Evolutionary conservation across 169 alveolate genomes (phyloP).

Genomic region (Cryptosporidium viatorum): DNA sequence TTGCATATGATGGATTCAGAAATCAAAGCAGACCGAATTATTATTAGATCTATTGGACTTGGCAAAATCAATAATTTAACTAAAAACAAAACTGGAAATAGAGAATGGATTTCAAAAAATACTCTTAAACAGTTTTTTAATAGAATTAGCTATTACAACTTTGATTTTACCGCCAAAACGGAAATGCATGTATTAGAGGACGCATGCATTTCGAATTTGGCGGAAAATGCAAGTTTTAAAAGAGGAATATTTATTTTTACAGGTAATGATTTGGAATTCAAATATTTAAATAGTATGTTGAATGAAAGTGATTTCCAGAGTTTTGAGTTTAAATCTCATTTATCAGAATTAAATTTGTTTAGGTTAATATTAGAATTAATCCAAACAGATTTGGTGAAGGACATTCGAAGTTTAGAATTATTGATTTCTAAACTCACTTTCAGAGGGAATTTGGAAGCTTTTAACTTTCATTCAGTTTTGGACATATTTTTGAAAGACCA

Average conservation of each 20-base stretch:
- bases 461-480: not conserved
- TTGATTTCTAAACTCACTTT: slow-evolving; percentile 3
- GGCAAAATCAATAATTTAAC: slow-evolving; percentile 24
- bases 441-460: not conserved
- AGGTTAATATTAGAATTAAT: slow-evolving; percentile 44
- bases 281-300: slow-evolving; percentile 18
- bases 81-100: slow-evolving; percentile 24
- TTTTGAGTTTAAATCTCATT: not conserved
- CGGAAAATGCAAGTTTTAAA: not conserved
- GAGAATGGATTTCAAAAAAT: slow-evolving; percentile 45
- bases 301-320: not conserved
- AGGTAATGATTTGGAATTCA: slow-evolving; percentile 11
- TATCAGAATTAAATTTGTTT: slow-evolving; percentile 31
- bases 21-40: slow-evolving; percentile 20
- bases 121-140: not conserved
- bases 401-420: not conserved
- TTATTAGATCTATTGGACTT: slow-evolving; percentile 60
- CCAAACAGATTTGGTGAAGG: slow-evolving; percentile 10
- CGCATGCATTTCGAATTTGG: not conserved
- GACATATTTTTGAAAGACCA: not conserved
- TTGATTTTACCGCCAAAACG: not conserved
- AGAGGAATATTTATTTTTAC: slow-evolving; percentile 8
- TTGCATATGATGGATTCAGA: slow-evolving; percentile 14
- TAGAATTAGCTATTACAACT: not conserved
- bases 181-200: not conserved